Percentiles rank a stretch among this genome's conserved stretches.
Conservation (phyloP, 2,329 filamentous ascomycete genomes). For the Trichoderma guizhouense region DNA sequence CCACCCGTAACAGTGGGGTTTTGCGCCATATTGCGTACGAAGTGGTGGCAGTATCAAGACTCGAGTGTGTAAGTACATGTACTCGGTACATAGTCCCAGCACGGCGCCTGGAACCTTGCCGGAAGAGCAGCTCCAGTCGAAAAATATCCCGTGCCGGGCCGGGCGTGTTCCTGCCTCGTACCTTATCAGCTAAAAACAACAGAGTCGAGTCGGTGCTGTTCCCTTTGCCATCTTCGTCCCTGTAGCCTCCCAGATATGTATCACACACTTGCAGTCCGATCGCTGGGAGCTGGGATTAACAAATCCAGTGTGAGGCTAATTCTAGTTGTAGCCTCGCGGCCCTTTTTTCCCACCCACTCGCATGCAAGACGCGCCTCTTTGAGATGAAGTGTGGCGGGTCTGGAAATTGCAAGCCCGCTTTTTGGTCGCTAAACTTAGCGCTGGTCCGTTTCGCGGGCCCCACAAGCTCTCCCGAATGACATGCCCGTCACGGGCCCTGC, state of each 20-base stretch:
- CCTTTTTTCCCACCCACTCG: not conserved
- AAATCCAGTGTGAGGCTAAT: constrained; percentile 1
- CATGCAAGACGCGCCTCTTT: constrained; percentile 9
- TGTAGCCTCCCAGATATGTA: constrained; percentile 2
- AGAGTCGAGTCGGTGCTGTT: constrained; percentile 12
- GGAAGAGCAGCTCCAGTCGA: not conserved
- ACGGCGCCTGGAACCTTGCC: not conserved
- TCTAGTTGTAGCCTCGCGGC: not conserved
- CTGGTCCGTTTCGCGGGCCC: constrained; percentile 1
- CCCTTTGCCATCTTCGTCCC: not conserved
- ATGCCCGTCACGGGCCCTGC: constrained; percentile 19
- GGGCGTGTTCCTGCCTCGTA: constrained; percentile 14
- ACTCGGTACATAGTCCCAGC: not conserved
- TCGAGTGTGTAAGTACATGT: not conserved
- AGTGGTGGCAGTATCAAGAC: not conserved
- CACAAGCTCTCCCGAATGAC: constrained; percentile 19
- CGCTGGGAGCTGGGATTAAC: not conserved
- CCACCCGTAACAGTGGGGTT: not conserved
- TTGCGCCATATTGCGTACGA: constrained; percentile 12
- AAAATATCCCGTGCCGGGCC: constrained; percentile 7
- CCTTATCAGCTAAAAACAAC: not conserved
- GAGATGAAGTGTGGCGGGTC: constrained; percentile 13
- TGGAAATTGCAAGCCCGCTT: constrained; percentile 20
- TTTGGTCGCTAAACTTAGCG: constrained; percentile 17
- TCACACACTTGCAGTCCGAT: constrained; percentile 16